These are phyloP conservation scores for Leptographium flavum DNA, from an alignment of 2,329 filamentous ascomycete species.

Conservation along the genomic window DNA sequence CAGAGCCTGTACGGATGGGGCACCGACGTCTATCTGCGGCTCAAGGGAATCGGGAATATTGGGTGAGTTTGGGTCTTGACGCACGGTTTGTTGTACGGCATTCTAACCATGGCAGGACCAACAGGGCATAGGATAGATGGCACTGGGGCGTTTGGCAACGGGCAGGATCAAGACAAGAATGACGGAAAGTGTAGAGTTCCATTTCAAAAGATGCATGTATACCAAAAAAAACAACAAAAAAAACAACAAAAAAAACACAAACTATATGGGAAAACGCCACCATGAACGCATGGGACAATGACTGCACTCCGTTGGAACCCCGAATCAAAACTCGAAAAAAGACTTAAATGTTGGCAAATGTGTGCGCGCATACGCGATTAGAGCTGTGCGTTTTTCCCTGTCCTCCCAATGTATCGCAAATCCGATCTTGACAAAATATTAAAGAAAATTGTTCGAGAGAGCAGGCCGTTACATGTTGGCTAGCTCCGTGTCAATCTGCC, in stretches of 20 bases:
- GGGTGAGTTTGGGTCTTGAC: constrained; percentile 13
- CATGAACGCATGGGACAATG: background rate
- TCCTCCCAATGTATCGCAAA: too few species aligned
- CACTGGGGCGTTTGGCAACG: too few species aligned
- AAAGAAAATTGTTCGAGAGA: background rate
- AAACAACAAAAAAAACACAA: background rate
- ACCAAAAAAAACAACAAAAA: background rate
- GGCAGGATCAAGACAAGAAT: too few species aligned
- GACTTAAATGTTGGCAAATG: too few species aligned
- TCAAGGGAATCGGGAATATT: constrained; percentile 48
- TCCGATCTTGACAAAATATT: background rate
- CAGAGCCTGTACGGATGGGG: constrained; percentile 94
- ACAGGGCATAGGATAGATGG: background rate
- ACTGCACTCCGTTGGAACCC: background rate
- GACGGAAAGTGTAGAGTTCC: background rate
- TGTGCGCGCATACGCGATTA: too few species aligned
- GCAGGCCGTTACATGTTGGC: constrained; percentile 59
- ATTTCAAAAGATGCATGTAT: background rate
- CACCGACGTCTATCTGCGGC: constrained; percentile 51
- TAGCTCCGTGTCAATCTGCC: constrained; percentile 83
- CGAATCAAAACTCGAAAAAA: too few species aligned
- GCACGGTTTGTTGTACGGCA: background rate
- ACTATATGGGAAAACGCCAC: constrained; percentile 1
- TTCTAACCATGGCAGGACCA: background rate
- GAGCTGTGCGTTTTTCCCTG: too few species aligned